A percentile compares a stretch with the other conserved stretches of the same genome.
phyloP scores from a whole-genome alignment of 1,139 yeast species.

The Geotrichum australiense region DNA sequence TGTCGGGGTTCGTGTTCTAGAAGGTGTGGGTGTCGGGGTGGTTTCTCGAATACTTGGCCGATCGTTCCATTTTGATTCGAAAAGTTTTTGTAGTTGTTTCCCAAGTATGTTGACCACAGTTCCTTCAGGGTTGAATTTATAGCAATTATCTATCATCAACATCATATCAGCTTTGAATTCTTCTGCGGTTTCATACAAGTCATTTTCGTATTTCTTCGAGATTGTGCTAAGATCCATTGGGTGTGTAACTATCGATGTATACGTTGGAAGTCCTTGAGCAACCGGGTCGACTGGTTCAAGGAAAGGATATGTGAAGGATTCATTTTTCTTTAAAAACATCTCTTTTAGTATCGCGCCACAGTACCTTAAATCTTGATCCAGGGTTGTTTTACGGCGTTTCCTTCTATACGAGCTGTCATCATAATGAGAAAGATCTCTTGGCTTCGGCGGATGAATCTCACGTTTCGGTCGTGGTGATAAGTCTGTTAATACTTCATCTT shows the following conservation, averaged over 20 bases:
- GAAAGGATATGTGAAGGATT: conserved; percentile 80
- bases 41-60: conserved; percentile 46
- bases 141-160: conserved; percentile 81
- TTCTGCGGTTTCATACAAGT: conserved; percentile 82
- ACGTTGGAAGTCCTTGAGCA: conserved; percentile 86
- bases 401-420: conserved; percentile 14
- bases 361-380: conserved; percentile 81
- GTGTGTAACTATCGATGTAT: conserved; percentile 71
- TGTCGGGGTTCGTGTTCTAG: conserved; percentile 24
- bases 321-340: conserved; percentile 73
- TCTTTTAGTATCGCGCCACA: conserved; percentile 73
- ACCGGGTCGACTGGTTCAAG: conserved; percentile 93
- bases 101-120: conserved; percentile 96
- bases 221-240: conserved; percentile 96
- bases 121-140: conserved; percentile 88
- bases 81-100: conserved; percentile 75
- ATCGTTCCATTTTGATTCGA: conserved; percentile 83
- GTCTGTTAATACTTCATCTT: too few relatives aligned
- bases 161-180: conserved; percentile 80
- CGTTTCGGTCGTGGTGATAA: conserved; percentile 75
- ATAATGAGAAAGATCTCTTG: conserved; percentile 89
- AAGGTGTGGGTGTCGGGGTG: conserved; percentile 56
- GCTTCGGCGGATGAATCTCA: conserved; percentile 93
- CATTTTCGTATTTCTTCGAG: conserved; percentile 69
- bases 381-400: conserved; percentile 87